These are phyloP conservation scores for Aspergillus sp. DNA, from an alignment of 2,329 filamentous ascomycete genomes.

Conservation along the genomic window DNA sequence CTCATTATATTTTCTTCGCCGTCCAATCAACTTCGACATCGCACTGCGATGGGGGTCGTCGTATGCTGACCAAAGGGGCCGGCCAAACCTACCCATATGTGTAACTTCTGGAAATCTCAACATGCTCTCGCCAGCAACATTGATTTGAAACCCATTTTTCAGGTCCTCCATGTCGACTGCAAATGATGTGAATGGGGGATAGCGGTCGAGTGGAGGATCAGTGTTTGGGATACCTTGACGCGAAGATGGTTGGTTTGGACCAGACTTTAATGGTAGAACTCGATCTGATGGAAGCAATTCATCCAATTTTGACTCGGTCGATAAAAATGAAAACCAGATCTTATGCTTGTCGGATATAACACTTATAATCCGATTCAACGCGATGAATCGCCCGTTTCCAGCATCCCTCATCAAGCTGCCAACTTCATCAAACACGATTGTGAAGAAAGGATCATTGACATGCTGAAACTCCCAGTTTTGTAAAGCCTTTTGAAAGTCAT, in stretches of 20 bases:
- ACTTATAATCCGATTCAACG: not conserved
- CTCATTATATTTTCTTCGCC: too few species aligned
- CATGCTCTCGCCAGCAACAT: too few species aligned
- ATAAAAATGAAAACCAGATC: not conserved
- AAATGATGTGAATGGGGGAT: not conserved
- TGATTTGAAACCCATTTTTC: not conserved
- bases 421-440: not conserved
- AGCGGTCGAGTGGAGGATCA: not conserved
- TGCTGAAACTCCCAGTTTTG: not conserved
- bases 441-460: not conserved
- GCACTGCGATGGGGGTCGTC: too few species aligned
- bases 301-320: not conserved
- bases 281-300: not conserved
- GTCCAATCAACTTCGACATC: too few species aligned
- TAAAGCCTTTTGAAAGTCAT: not conserved
- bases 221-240: not conserved
- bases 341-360: not conserved
- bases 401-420: not conserved
- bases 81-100: too few species aligned
- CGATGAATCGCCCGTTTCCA: not conserved
- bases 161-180: not conserved
- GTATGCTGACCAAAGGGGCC: too few species aligned
- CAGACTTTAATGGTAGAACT: not conserved
- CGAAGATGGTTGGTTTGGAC: not conserved
- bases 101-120: too few species aligned